Conservation (phyloP, 495 filamentous ascomycete genomes). For the Cenococcum geophilum region DNA sequence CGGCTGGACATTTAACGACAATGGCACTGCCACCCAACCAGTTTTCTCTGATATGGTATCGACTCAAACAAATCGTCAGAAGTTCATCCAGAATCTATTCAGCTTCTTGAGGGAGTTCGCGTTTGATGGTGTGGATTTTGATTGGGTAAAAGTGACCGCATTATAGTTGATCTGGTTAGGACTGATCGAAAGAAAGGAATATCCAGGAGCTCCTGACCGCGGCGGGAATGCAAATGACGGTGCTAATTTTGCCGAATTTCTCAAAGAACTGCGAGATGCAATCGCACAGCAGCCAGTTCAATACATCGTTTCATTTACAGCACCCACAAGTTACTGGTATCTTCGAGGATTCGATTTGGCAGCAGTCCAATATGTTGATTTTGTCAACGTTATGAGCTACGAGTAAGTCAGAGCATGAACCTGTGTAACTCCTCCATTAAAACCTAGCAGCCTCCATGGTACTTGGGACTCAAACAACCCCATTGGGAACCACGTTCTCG, state of each 20-base stretch:
- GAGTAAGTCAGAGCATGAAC: background rate
- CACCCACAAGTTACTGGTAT: background rate
- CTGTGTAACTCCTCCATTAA: constrained; percentile 24
- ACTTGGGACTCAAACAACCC: constrained; percentile 34
- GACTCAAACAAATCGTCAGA: background rate
- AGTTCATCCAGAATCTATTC: background rate
- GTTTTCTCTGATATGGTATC: background rate
- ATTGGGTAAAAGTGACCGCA: constrained; percentile 4
- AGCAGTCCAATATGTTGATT: background rate
- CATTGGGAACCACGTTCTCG: constrained; percentile 26
- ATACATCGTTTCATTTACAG: constrained; percentile 17
- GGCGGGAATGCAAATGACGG: constrained; percentile 30
- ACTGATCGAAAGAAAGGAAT: too few relatives aligned
- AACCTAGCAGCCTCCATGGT: constrained; percentile 46
- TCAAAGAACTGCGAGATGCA: background rate
- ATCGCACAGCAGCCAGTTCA: constrained; percentile 43
- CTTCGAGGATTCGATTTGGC: constrained; percentile 1
- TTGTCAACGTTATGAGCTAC: constrained; percentile 29
- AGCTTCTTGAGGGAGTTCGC: background rate
- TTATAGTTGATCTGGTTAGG: constrained; percentile 36
- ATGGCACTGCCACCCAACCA: background rate
- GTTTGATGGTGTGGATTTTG: background rate
- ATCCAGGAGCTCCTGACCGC: constrained; percentile 24
- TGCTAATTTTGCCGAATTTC: constrained; percentile 30
- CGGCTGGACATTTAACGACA: background rate